These are phyloP conservation scores for Schoenoplectus triqueter DNA, from an alignment of 202 grass and related monocot genomes.

Conservation along the genomic window DNA sequence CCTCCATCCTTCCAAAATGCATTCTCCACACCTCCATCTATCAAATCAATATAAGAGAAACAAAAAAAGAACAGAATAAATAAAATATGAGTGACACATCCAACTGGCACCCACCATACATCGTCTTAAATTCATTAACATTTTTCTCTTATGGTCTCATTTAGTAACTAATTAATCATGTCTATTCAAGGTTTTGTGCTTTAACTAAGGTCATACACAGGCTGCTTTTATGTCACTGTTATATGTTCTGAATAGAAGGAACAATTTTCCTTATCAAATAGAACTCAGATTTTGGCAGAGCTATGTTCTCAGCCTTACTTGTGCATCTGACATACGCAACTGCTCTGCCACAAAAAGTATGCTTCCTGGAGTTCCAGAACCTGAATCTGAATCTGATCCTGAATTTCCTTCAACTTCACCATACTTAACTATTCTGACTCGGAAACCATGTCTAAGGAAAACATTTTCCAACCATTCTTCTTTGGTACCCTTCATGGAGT, in stretches of 20 bases:
- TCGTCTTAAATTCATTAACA: slow-evolving; percentile 31
- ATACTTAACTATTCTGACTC: slow-evolving; percentile 50
- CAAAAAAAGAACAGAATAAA: not conserved
- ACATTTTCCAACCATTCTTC: slow-evolving; percentile 58
- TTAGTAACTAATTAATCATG: not conserved
- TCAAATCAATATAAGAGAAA: slow-evolving; percentile 3
- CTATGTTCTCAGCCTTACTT: slow-evolving; percentile 53
- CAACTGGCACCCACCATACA: slow-evolving; percentile 10
- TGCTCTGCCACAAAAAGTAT: slow-evolving; percentile 79
- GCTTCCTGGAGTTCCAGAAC: slow-evolving; percentile 31
- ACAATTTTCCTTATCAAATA: not conserved
- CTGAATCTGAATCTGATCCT: slow-evolving; percentile 39
- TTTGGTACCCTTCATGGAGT: slow-evolving; percentile 41
- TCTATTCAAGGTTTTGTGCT: not conserved
- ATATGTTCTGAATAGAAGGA: slow-evolving; percentile 5
- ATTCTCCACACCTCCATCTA: slow-evolving; percentile 80
- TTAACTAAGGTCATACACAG: not conserved
- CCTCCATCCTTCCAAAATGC: slow-evolving; percentile 77
- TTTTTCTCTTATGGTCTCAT: not conserved
- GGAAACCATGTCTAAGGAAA: slow-evolving; percentile 69
- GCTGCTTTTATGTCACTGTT: not conserved
- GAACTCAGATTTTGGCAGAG: slow-evolving; percentile 13
- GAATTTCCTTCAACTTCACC: slow-evolving; percentile 54
- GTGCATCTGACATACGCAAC: slow-evolving; percentile 79
- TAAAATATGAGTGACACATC: not conserved